Base-by-base conservation (phyloP, 2,329 filamentous ascomycete species). In the Plenodomus lindquistii region DNA sequence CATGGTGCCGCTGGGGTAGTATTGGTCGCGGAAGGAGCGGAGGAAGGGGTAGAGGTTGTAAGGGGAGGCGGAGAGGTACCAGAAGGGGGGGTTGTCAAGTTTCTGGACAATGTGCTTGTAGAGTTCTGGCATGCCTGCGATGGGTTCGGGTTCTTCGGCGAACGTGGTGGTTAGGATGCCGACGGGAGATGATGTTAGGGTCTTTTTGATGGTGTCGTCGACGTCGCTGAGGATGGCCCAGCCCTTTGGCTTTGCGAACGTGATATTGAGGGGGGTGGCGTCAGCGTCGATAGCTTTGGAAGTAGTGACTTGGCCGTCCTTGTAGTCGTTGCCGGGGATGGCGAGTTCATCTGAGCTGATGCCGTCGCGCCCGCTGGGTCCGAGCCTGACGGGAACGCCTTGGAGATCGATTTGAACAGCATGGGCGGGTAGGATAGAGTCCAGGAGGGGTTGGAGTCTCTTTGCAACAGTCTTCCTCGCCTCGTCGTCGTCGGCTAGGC, bases 201-300 rank as follows among this genome's bases (percentile, higher is more conserved):
- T 97, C 58, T 92, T 77, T 73, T 97, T 97, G 77, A 97, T 96
- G 0, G 92, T 96, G 73, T 97, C 93, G 67, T 97, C 94, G 58
- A 97, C 84, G 63, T 97, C 93, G 34, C 88, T 93, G 55, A 97
- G 85, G 11, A 97, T 75, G 11, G 84, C 84, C 91, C 91, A 97
- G 7, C 93, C 92, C 40, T 88, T 84, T 0, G 87, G 83, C 16
- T 84, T 85, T 0, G 89, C 88, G 63, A 88, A 91, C 16, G 85
- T 81, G 0, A 90, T 96, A 51, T 82, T 81, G 79, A 88, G 85
- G 35, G 84, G 75, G 11, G 79, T 77, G 1, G 80, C 63, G 42
- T 66, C 54, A 0, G 66, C 63, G 35, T 66, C 56, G 54, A 71
- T 47, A 1, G 66, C 69, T 29, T 65, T 60, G 10, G 67, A 61